These are phyloP conservation scores for Rhodamnia rubescens DNA, from an alignment of 345 rosid species.

Conservation along the genomic window DNA sequence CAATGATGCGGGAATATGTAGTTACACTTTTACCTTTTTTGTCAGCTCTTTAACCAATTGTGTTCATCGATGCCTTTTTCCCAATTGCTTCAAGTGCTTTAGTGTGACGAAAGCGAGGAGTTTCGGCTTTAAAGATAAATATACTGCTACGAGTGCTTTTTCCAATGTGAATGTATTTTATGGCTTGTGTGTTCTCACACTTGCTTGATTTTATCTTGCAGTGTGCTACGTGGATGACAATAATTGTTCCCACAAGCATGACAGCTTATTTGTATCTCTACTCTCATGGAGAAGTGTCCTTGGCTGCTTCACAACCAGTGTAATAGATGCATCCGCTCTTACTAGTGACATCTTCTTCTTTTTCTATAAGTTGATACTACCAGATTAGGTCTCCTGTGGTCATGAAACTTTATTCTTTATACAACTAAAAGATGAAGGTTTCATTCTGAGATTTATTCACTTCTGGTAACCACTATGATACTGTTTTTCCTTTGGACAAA, in stretches of 20 bases:
- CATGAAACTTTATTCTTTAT: background rate
- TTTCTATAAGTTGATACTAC: background rate
- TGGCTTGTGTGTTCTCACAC: background rate
- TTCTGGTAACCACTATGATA: background rate
- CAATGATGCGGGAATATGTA: background rate
- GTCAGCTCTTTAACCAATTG: background rate
- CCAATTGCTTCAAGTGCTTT: background rate
- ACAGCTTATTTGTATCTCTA: constrained; percentile 89
- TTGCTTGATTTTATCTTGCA: constrained; percentile 23
- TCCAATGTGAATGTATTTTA: background rate
- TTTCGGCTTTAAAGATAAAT: background rate
- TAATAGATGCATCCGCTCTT: constrained; percentile 83
- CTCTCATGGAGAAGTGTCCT: constrained; percentile 88
- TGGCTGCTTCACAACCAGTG: constrained; percentile 99
- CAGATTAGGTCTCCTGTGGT: background rate
- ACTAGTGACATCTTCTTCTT: background rate
- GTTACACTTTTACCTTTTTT: background rate
- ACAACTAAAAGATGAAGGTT: background rate
- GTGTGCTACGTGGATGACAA: constrained; percentile 99
- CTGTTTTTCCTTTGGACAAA: background rate
- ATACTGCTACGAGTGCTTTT: background rate
- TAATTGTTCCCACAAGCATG: constrained; percentile 82
- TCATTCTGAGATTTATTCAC: background rate
- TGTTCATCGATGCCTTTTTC: background rate
- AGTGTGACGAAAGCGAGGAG: background rate